phyloP scores from a whole-genome alignment of 768 basidiomycete species.

The Tricholoma bakamatsutake region DNA sequence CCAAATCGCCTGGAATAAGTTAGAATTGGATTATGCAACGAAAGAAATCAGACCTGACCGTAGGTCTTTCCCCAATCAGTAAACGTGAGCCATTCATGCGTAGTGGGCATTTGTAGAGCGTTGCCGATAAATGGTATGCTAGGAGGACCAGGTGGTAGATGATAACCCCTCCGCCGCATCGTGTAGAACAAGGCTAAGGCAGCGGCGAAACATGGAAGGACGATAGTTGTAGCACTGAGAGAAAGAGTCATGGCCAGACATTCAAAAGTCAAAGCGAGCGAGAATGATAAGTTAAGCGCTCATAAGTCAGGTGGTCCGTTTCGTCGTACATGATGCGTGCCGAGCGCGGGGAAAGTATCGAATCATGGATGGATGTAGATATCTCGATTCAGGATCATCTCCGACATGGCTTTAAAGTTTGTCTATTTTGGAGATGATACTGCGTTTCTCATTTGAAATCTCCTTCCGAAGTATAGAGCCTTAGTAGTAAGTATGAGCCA shows the following conservation, averaged over 20 bases:
- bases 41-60: background rate
- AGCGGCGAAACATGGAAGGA: conserved; percentile 2
- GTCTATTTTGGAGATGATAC: too few relatives aligned
- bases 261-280: too few relatives aligned
- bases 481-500: too few relatives aligned
- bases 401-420: too few relatives aligned
- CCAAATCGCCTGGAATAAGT: background rate
- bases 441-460: too few relatives aligned
- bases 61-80: conserved; percentile 5
- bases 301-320: too few relatives aligned
- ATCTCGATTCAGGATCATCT: too few relatives aligned
- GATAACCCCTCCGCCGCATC: conserved; percentile 2
- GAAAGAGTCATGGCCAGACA: background rate
- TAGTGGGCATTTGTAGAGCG: conserved; percentile 4
- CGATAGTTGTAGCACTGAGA: background rate
- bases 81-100: conserved; percentile 5
- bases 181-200: conserved; percentile 1
- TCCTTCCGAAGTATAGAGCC: too few relatives aligned
- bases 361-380: too few relatives aligned
- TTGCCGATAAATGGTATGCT: conserved; percentile 4
- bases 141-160: conserved; percentile 5
- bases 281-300: too few relatives aligned
- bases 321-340: too few relatives aligned
- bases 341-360: too few relatives aligned
- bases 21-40: background rate